Base-by-base conservation (phyloP, 2,329 filamentous ascomycete genomes). In the Seiridium cupressi region DNA sequence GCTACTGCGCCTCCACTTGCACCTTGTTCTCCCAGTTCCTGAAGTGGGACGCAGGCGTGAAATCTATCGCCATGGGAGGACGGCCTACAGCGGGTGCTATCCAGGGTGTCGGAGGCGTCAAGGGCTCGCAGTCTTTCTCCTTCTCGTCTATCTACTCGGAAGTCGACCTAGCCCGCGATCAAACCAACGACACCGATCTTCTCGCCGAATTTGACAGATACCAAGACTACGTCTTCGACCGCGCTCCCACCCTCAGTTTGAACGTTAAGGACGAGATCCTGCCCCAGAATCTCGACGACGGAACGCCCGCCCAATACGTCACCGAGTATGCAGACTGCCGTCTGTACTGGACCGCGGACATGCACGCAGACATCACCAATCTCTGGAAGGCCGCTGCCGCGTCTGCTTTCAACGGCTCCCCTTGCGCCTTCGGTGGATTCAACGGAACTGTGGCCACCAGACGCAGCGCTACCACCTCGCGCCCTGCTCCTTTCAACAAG, bases 1-100 rank as follows among this genome's bases (percentile, higher is more conserved):
- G 84, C 40, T 79, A 81, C 65, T 88, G 85, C 69, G 81, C 81
- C 31, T 86, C 83, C 1, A 83, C 84, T 3, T 88, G 85, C 72
- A 80, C 82, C 3, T 74, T 85, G 3, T 84, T 85, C 62, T 77
- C 78, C 9, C 81, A 87, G 63, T 77, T 86, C 65, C 73, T 87
- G 65, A 78, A 78, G 32, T 70, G 78, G 34, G 77, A 84, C 61
- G 82, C 75, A 31, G 79, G 80, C 40, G 81, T 86, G n/a, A 80
- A 81, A 71, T 81, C 78, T 4, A 77, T 85, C 57, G 81, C 79
- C 5, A 73, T 84, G 60, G 84, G 84, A 34, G 84, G 84, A 3
- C 74, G 76, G 1, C 77, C 79, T 13, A 75, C 76, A 53, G 66
- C 73, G 40, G 79, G 80, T 2, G 73, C 74, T 1, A 85, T 85